Evolutionary conservation across 2,329 filamentous ascomycete genomes (phyloP), one percentile per base, ranked within the genome.

Genomic region (Lasiodiplodia hormozganensis): DNA sequence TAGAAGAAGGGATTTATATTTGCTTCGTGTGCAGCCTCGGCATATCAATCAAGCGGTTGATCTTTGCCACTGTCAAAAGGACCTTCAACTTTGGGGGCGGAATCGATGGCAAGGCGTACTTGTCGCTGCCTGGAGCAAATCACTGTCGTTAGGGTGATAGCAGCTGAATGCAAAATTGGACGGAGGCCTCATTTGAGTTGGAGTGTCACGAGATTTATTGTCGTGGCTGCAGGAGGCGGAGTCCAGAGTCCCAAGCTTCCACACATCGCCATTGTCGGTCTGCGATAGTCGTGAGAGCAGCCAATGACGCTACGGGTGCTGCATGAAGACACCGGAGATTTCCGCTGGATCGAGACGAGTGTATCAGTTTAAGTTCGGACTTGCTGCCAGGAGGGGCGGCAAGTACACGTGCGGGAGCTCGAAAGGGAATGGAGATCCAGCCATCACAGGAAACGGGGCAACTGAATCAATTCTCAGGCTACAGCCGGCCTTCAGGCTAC

Each of bases 171-270:
- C 12, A 34, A 18, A 14, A 34, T 51, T 21, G 10, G 18, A 62
- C 1, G 25, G 8, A 21, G 6, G 1, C 5, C 40, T 31, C 58
- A 18, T 47, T 58, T 31, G 3, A 25, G 57, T 1, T 6, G 2
- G 25, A 18, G 40, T 51, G 40, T 34, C 10, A 51, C 58, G 23
- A 40, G 56, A 40, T 34, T n/a, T 51, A 34, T 16, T 49, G 25
- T n/a, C 12, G 58, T 62, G 58, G 58, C 58, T 62, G 40, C 58
- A 43, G 28, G 23, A 25, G 40, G 16, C 23, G 8, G 14, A 60
- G 28, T 25, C 25, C 58, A 62, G 25, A 34, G 21, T 14, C 36
- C 18, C 58, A 49, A 40, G 18, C 34, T 57, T 38, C 10, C 34
- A 11, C 53, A 2, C 53, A 14, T 21, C 38, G 12, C 18, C 36